Evolutionary conservation across 2,329 filamentous ascomycete genomes (phyloP), one percentile per base, ranked within the genome.

Genomic region (Fusarium sp.): DNA sequence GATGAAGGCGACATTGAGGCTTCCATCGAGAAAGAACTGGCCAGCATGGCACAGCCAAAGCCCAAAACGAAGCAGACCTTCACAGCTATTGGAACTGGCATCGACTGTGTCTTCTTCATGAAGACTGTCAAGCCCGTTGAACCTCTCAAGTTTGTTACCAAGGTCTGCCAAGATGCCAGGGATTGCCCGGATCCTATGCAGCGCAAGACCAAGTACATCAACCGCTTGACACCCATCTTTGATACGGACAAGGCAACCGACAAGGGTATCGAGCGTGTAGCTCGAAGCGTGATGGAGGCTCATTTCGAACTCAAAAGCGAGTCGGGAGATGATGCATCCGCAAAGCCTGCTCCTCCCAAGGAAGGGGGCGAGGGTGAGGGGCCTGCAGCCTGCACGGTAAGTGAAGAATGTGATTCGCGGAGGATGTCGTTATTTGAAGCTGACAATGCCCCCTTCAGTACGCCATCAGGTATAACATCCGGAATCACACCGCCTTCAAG

Each of bases 391-490:
- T 78, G 76, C 62, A 82, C 85, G 67, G 85, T 87, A 77, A 77
- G 84, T 78, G 47, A 47, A 65, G 26, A 44, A 56, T 37, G n/a
- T 56, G 41, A 47, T 50, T 60, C 52, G 59, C 42, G 52, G 39
- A 52, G 28, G 29, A 29, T 15, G 26, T 54, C 33, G 61, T 57
- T 48, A 41, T 42, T 54, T 55, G 38, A 60, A 44, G 49, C 69
- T 75, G 55, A 74, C 63, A 21, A 59, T 44, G 16, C 20, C 26
- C 28, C 29, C 28, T 48, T 13, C 65, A 95, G 92, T 96, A 93
- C 79, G 93, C 92, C n/a, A 94, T 97, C 71, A 89, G 93, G 43
- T 88, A 91, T n/a, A 91, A 88, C 16, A 88, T 93, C 65, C 89
- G 93, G 57, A 93, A 92, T 74, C 90, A 94, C 79, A 90, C 84